phyloP scores from a whole-genome alignment of 768 basidiomycete genomes.

The Fomitopsis serialis region DNA sequence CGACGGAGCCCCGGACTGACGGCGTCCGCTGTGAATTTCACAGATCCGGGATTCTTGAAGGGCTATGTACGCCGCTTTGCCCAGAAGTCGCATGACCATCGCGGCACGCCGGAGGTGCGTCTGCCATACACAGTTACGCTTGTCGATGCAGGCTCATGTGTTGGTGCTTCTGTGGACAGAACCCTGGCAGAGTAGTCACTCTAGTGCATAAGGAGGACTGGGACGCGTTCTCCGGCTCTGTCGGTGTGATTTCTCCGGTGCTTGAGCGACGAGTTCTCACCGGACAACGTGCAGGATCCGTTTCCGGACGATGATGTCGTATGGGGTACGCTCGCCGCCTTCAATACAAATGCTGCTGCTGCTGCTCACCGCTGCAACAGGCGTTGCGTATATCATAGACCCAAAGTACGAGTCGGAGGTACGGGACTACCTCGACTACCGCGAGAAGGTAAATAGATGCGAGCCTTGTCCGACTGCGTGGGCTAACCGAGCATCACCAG shows the following conservation, averaged over 20 bases:
- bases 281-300: conserved; percentile 40
- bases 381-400: conserved; percentile 86
- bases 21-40: neutral
- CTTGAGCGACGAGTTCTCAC: conserved; percentile 11
- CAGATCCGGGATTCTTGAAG: conserved; percentile 81
- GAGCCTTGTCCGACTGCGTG: neutral
- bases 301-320: conserved; percentile 74
- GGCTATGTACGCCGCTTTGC: conserved; percentile 89
- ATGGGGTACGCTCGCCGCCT: conserved; percentile 65
- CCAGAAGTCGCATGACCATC: conserved; percentile 88
- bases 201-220: conserved; percentile 86
- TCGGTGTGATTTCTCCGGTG: conserved; percentile 27
- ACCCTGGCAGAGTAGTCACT: conserved; percentile 87
- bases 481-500: conserved; percentile 29
- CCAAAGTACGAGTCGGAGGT: conserved; percentile 70
- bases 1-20: neutral
- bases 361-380: conserved; percentile 27
- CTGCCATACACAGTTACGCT: no score
- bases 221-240: conserved; percentile 67
- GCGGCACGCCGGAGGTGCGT: conserved; percentile 78
- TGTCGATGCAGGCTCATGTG: no score
- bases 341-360: no score
- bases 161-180: no score
- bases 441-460: conserved; percentile 62
- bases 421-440: conserved; percentile 77